These are phyloP conservation scores for Calycina herbarum DNA, from an alignment of 2,329 filamentous ascomycete genomes.

Conservation along the genomic window DNA sequence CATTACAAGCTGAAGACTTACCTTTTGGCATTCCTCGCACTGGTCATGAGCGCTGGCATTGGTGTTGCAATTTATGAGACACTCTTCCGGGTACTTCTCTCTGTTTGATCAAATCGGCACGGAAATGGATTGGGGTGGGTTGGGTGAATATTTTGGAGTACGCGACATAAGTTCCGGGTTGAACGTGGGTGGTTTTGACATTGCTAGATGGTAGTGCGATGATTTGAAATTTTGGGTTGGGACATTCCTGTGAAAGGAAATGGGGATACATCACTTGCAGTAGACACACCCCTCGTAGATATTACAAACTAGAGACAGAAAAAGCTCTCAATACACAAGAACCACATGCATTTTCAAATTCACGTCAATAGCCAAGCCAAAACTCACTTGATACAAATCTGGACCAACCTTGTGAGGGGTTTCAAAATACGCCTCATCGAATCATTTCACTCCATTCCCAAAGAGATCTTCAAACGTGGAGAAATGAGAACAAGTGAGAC, in stretches of 20 bases:
- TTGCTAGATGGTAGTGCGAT: not conserved
- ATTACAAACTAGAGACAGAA: not conserved
- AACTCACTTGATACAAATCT: not conserved
- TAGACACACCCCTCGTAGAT: not conserved
- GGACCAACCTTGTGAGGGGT: not conserved
- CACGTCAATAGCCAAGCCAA: not conserved
- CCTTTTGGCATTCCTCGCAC: not conserved
- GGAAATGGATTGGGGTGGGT: too few species aligned
- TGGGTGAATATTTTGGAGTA: too few species aligned
- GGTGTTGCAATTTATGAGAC: not conserved
- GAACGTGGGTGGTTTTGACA: too few species aligned
- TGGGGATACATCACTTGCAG: not conserved
- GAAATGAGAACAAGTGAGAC: not conserved
- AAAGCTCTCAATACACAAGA: not conserved
- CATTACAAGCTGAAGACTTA: not conserved
- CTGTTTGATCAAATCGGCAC: too few species aligned
- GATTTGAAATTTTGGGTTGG: not conserved
- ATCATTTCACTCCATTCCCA: not conserved
- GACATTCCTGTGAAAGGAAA: not conserved
- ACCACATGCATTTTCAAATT: too few species aligned
- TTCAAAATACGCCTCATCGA: not conserved
- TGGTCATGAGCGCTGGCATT: not conserved
- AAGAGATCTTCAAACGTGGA: not conserved
- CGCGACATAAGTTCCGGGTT: too few species aligned
- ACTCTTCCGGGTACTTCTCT: not conserved